These are phyloP conservation scores for Dovyalis caffra DNA, from an alignment of 345 rosid species.

Conservation along the genomic window DNA sequence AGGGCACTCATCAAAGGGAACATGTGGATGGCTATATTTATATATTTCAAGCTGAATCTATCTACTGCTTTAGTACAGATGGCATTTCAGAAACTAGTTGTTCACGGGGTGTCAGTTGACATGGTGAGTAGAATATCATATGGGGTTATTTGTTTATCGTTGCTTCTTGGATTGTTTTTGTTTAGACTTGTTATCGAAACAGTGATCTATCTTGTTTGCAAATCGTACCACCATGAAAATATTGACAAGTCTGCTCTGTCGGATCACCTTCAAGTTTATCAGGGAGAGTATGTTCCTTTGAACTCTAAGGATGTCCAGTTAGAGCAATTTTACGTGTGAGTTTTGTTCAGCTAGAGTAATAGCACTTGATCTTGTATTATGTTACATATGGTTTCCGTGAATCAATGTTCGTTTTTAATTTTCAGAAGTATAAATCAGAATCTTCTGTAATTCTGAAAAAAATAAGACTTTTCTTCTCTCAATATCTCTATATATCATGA, in stretches of 20 bases:
- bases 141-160: slow-evolving; percentile 32
- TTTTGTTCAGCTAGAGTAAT: too few species aligned
- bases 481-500: too few species aligned
- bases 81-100: slow-evolving; percentile 17
- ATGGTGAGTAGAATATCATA: slow-evolving; percentile 17
- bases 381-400: too few species aligned
- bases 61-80: rapidly evolving
- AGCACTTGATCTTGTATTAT: too few species aligned
- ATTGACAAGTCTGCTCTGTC: slow-evolving; percentile 50
- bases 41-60: too few species aligned
- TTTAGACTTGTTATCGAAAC: slow-evolving; percentile 44
- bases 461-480: too few species aligned
- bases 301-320: slow-evolving; percentile 21
- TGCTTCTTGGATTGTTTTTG: slow-evolving; percentile 35
- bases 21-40: too few species aligned
- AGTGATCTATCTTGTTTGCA: slow-evolving; percentile 56
- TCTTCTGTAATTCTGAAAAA: too few species aligned
- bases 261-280: slow-evolving; percentile 52
- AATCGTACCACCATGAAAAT: slow-evolving; percentile 54
- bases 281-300: slow-evolving; percentile 36
- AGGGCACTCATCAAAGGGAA: too few species aligned
- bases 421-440: too few species aligned
- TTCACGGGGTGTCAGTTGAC: slow-evolving; percentile 24
- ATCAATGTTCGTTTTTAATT: too few species aligned
- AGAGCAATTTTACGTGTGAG: slow-evolving; percentile 9